Base-by-base conservation (phyloP, 2,329 filamentous ascomycete genomes). In the Metarhizium robertsii region DNA sequence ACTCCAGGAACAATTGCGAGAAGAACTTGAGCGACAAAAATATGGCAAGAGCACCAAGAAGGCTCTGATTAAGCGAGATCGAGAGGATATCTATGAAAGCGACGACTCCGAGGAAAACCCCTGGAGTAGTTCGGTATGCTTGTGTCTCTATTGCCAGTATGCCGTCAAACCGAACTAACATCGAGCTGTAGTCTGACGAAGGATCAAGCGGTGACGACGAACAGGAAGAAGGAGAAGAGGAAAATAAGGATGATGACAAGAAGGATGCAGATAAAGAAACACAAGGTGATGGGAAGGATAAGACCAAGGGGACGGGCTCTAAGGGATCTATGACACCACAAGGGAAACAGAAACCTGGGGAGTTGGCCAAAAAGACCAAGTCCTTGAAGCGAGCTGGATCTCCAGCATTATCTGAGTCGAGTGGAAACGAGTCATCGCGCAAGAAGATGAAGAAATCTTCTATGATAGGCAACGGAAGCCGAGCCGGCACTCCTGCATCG, bases 361-460 rank as follows among this genome's bases (percentile, higher is more conserved):
- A 68, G 14, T 29, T 53, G 6, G 52, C 57, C 0, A 83, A 81
- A 69, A 83, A 82, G 66, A 70, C 71, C 63, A 85, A 83, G 65
- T 79, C 77, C 36, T 80, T 92, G 53, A 96, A 96, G 74, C 85
- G 92, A 34, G 81, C 89, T 36, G 90, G 91, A 18, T 96, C 91
- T 16, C 90, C 92, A 3, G 87, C 92, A 60, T 79, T 88, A 36
- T 96, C 91, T 2, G 92, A 97, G 67, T 90, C 90, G 10, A 95
- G 90, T 67, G 92, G 90, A 53, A 95, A 92, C 62, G 92, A 97
- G 68, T 92, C 89, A 0, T 83, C 85, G 29, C 86, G 94, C 73
- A 90, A 89, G 74, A 82, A 80, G 67, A 83, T 87, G 66, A 88
- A 86, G 73, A 87, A 87, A 67, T 79, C 83, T 59, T 71, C 71